Evolutionary conservation across 2,329 filamentous ascomycete species (phyloP), one percentile per base, ranked within the genome.

Genomic region (Rutstroemia sydowiana): DNA sequence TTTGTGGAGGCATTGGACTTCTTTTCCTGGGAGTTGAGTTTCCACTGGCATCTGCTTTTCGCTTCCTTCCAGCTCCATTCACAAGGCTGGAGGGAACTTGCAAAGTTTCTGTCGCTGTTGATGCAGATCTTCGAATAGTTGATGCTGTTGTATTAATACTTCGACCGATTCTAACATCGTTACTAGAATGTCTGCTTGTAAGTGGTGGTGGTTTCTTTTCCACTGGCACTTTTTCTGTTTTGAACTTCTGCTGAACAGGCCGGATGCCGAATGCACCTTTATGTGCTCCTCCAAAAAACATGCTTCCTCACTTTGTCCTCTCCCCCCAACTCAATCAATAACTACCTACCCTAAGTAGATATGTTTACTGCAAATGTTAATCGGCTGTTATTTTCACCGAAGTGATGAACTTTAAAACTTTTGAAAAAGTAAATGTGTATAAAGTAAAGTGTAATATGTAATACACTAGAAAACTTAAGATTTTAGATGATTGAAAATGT

Each of bases 31-130:
- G 3, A 20, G 16, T 37, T 23, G 32, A 36, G 13, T 31, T 40
- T 31, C 23, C 42, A 10, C 41, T 46, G 18, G 36, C 39, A 10
- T 32, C 42, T 46, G n/a, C 48, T 23, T 51, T 51, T 26, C 48
- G 36, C n/a, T 51, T 51, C 9, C 37, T 51, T 23, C 48, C 48
- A 7, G 23, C 34, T 9, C 32, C 26, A 6, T 18, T 37, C 7
- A 18, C 18, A 45, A 32, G 18, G 13, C 7, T 46, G 34, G n/a
- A n/a, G n/a, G 48, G 26, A 18, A 46, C 42, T n/a, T 21, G 32
- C 11, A 46, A 13, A 9, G 20, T 10, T 9, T 41, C 45, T 6
- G 16, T 16, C 16, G 31, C 16, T n/a, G 14, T 41, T 11, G 45
- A 11, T 20, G 36, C 34, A 41, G 45, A 23, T 7, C 26, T 21